A percentile compares a stretch with the other conserved stretches of the same genome.
phyloP scores from a whole-genome alignment of 306 rosid genomes.

The Ormosia emarginata region DNA sequence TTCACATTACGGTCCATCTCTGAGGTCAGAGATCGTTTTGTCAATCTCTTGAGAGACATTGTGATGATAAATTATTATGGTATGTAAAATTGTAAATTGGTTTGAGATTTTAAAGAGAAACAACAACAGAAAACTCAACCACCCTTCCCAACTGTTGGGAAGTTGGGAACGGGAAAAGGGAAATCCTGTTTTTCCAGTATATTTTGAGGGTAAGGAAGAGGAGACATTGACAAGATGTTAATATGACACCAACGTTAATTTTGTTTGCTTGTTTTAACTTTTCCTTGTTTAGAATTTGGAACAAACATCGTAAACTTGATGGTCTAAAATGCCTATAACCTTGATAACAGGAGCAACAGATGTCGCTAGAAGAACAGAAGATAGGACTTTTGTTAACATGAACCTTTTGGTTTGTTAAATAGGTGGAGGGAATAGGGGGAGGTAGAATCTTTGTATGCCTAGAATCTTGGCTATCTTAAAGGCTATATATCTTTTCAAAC shows the following conservation, averaged over 20 bases:
- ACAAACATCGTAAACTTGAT: background rate
- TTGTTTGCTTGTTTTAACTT: constrained; percentile 39
- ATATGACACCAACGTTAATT: constrained; percentile 1
- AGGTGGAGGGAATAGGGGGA: background rate
- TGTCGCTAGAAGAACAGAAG: constrained; percentile 8
- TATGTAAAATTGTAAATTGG: background rate
- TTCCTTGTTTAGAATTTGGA: constrained; percentile 32
- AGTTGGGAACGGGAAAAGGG: constrained; percentile 29
- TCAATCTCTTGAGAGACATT: constrained; percentile 44
- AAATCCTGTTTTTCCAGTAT: background rate
- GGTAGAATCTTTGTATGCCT: background rate
- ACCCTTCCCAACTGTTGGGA: constrained; percentile 27
- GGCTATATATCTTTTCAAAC: no score
- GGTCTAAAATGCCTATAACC: background rate
- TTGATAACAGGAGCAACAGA: constrained; percentile 8
- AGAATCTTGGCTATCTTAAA: no score
- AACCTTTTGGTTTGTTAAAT: background rate
- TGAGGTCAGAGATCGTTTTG: constrained; percentile 44
- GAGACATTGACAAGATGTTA: background rate
- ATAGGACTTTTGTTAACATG: background rate
- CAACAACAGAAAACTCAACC: constrained; percentile 5
- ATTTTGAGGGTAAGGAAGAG: background rate
- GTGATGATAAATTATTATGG: constrained; percentile 9
- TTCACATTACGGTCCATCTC: constrained; percentile 56
- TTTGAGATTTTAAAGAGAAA: constrained; percentile 10